These are phyloP conservation scores for Candida boidinii DNA, from an alignment of 805 yeast genomes.

Conservation along the genomic window DNA sequence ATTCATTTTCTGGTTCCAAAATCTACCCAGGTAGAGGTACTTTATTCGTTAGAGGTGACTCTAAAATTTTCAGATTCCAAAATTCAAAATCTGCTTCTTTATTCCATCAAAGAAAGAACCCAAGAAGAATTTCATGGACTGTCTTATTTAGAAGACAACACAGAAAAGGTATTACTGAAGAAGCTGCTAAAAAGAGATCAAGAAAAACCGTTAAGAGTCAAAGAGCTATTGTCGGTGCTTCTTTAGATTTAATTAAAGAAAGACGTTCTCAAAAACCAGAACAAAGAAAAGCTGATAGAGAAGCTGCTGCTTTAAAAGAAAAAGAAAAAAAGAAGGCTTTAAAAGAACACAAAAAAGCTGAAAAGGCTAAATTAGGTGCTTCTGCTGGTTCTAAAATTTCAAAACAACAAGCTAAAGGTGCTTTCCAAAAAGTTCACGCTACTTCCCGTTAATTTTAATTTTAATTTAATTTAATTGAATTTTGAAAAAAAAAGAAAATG, in stretches of 20 bases:
- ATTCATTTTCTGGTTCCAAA: slow-evolving; percentile 98
- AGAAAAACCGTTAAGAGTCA: slow-evolving; percentile 97
- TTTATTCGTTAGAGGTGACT: slow-evolving; percentile 98
- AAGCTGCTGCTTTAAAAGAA: slow-evolving; percentile 73
- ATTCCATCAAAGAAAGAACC: slow-evolving; percentile 99
- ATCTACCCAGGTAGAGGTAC: slow-evolving; percentile 99
- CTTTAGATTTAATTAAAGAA: slow-evolving; percentile 96
- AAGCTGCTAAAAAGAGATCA: slow-evolving; percentile 91
- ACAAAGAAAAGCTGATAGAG: slow-evolving; percentile 97
- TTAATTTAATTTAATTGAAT: slow-evolving; percentile 33
- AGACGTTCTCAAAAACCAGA: slow-evolving; percentile 95
- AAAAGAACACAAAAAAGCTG: slow-evolving; percentile 93
- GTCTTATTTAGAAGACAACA: slow-evolving; percentile 99
- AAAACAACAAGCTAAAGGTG: slow-evolving; percentile 97
- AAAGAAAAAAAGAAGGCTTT: slow-evolving; percentile 86
- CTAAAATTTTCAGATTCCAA: slow-evolving; percentile 99
- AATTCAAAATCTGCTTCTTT: slow-evolving; percentile 95
- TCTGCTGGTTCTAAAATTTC: slow-evolving; percentile 71
- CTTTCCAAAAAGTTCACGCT: slow-evolving; percentile 94
- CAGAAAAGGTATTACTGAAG: slow-evolving; percentile 99
- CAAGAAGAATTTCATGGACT: slow-evolving; percentile 99
- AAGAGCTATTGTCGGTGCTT: slow-evolving; percentile 99
- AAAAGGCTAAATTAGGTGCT: slow-evolving; percentile 76
- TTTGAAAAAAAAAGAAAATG: too few relatives aligned
- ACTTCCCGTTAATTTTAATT: slow-evolving; percentile 73